Conservation (phyloP, 2,329 filamentous ascomycete species). For the Teratosphaeria pseudoeucalypti region DNA sequence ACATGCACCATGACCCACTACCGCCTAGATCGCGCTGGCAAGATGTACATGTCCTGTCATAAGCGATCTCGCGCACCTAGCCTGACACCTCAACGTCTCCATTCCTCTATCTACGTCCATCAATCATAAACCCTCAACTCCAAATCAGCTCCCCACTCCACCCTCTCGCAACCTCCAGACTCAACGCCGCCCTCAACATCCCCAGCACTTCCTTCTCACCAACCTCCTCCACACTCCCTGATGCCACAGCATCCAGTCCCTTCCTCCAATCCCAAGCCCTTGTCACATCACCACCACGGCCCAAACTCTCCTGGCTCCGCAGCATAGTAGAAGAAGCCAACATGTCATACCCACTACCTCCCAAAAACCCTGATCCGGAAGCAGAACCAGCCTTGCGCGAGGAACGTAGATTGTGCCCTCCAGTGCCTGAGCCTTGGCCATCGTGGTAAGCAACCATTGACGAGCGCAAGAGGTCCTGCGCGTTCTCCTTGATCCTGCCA, state of each 20-base stretch:
- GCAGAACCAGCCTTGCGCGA: neutral
- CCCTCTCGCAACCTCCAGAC: conserved; percentile 59
- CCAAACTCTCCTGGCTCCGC: conserved; percentile 12
- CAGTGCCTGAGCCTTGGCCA: neutral
- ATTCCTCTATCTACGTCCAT: neutral
- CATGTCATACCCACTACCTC: conserved; percentile 20
- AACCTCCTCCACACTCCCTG: conserved; percentile 39
- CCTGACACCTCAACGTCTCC: neutral
- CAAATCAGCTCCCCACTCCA: conserved; percentile 35
- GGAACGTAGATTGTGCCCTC: neutral
- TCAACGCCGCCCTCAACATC: conserved; percentile 61
- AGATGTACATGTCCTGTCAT: neutral
- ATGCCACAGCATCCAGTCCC: conserved; percentile 34
- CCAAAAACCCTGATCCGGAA: conserved; percentile 2
- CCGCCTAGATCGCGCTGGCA: neutral
- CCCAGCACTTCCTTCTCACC: conserved; percentile 59
- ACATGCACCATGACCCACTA: neutral
- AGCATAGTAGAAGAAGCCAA: conserved; percentile 20
- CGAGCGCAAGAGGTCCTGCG: conserved; percentile 17
- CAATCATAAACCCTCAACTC: neutral
- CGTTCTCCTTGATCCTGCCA: conserved; percentile 18
- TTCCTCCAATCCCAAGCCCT: conserved; percentile 61
- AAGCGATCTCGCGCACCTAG: neutral
- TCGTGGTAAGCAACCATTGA: conserved; percentile 15
- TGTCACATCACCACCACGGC: conserved; percentile 40